Evolutionary conservation across 2,329 filamentous ascomycete species (phyloP), one percentile per base, ranked within the genome.

Genomic region (Calonectria ilicicola): DNA sequence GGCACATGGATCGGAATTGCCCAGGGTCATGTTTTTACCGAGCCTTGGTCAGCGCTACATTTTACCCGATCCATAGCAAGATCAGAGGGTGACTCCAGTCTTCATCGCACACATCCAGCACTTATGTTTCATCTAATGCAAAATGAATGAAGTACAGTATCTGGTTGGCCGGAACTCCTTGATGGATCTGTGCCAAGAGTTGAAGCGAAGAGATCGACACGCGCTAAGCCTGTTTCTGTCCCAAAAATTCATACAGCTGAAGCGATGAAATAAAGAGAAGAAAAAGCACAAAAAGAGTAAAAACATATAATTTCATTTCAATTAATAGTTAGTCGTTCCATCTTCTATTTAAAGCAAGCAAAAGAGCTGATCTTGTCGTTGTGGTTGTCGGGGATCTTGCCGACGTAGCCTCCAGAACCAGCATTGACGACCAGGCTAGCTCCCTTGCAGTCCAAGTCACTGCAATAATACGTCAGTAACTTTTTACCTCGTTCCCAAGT

Each of bases 341-440:
- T 9, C 12, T 35, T 35, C 32, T 35, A 35, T 12, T 65, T 69
- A 29, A 44, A 67, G 9, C 69, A 71, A 14, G 64, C 64, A 29
- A 44, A 71, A 1, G 69, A 71, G 46, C 53, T 71, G 12, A 71
- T 53, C 44, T 71, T 71, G 42, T 67, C 69, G 21, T 71, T 67
- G 69, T 71, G 69, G 47, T 53, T 63, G 9, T 32, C 32, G 23
- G 64, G 69, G 27, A 71, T 62, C 14, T 67, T 71, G 5, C 9
- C 44, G n/a, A 58, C 64, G 14, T 35, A 46, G 17, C 69, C 69
- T 0, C 49, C 49, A 1, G 38, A 21, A 23, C 35, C 32, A 0
- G 69, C 64, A 19, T 51, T 53, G 35, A 71, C 35, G 1, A 71
- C 69, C 32, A 71, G 40, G 42, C 64, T 71, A 1, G 14, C 26